A percentile compares a stretch with the other conserved stretches of the same genome.
Conservation (phyloP, 768 basidiomycete species). For the Russula brevipes region DNA sequence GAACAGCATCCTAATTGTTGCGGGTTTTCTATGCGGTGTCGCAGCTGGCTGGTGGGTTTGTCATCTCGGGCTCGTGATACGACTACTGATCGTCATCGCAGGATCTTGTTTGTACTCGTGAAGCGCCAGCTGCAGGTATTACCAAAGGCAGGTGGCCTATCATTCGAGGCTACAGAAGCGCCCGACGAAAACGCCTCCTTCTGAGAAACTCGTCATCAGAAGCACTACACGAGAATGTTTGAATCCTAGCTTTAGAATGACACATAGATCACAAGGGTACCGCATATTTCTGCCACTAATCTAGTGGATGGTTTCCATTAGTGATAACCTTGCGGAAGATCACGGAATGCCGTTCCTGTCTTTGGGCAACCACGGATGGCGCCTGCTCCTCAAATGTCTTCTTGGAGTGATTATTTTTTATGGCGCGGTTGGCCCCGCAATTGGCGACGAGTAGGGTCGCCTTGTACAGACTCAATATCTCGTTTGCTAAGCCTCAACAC, state of each 20-base stretch:
- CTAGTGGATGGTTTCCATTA: neutral
- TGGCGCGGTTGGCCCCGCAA: slow-evolving; percentile 25
- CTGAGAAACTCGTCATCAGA: slow-evolving; percentile 33
- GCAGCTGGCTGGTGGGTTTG: slow-evolving; percentile 60
- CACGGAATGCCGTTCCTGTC: neutral
- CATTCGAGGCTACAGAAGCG: slow-evolving; percentile 56
- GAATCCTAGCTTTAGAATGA: neutral
- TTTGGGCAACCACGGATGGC: neutral
- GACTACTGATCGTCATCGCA: slow-evolving; percentile 30
- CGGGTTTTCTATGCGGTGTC: slow-evolving; percentile 53
- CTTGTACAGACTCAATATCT: slow-evolving; percentile 47
- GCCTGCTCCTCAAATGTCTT: slow-evolving; percentile 24
- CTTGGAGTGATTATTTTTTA: slow-evolving; percentile 28
- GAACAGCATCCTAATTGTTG: slow-evolving; percentile 53
- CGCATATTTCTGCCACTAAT: neutral
- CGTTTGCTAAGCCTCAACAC: slow-evolving; percentile 56
- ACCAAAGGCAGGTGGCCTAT: slow-evolving; percentile 48
- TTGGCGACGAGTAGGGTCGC: slow-evolving; percentile 16
- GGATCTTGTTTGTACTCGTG: slow-evolving; percentile 62
- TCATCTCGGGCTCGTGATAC: neutral
- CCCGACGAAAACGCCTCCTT: slow-evolving; percentile 58
- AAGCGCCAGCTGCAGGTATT: slow-evolving; percentile 49
- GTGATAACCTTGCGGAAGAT: neutral
- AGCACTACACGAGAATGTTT: slow-evolving; percentile 24
- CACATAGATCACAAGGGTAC: neutral